Conservation (phyloP, 257 asterid species). For the Galeopsis tetrahit region DNA sequence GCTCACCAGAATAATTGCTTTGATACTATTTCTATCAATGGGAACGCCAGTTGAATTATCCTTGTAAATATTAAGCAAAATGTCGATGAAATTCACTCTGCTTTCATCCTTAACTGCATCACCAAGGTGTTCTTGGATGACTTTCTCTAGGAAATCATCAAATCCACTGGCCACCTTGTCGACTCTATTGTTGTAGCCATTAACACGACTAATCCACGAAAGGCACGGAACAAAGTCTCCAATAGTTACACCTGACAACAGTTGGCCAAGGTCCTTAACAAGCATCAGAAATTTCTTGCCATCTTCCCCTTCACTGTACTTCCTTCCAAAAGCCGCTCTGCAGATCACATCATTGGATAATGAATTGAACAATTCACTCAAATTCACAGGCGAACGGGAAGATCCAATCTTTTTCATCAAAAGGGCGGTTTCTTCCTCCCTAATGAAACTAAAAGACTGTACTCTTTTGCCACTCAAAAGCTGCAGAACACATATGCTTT, state of each 20-base stretch:
- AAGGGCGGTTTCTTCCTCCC: conserved; percentile 48
- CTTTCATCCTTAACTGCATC: not conserved
- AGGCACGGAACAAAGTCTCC: conserved; percentile 61
- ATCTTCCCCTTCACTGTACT: too few species aligned
- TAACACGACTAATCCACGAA: conserved; percentile 47
- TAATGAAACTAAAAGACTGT: conserved; percentile 35
- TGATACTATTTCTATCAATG: conserved; percentile 41
- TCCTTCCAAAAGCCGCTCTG: conserved; percentile 41
- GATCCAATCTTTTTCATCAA: conserved; percentile 41
- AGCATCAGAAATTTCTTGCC: conserved; percentile 28
- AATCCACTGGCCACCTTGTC: conserved; percentile 42
- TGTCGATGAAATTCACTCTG: conserved; percentile 42
- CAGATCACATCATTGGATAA: conserved; percentile 47
- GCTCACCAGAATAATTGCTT: conserved; percentile 52
- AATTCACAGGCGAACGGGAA: conserved; percentile 34
- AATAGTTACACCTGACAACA: conserved; percentile 27
- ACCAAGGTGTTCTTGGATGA: conserved; percentile 42
- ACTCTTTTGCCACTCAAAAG: conserved; percentile 56
- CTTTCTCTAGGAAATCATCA: conserved; percentile 50
- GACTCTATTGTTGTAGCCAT: conserved; percentile 43
- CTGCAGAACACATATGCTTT: conserved; percentile 47
- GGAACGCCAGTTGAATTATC: conserved; percentile 27
- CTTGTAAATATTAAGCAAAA: conserved; percentile 41
- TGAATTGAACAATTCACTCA: conserved; percentile 37
- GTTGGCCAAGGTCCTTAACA: conserved; percentile 33